Base-by-base conservation (phyloP, 2,329 filamentous ascomycete species). In the Colletotrichum cordylinicola region DNA sequence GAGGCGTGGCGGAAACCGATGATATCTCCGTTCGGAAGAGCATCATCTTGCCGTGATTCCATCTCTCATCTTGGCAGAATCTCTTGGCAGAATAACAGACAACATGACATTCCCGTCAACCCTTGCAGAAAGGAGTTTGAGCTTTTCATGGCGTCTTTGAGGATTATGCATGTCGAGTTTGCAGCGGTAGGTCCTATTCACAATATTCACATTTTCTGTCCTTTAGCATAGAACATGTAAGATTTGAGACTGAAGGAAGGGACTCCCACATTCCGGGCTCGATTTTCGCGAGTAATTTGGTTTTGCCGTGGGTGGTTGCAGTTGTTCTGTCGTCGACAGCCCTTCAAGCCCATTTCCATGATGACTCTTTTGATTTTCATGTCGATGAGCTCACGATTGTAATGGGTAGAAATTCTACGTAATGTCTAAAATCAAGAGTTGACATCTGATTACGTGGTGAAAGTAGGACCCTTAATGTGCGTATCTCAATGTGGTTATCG, bases 401-500 rank as follows among this genome's bases (percentile, higher is more conserved):
- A 4, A 21, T 13, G 4, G 21, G 10, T 21, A 13, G 3, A 4
- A n/a, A 48, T 5, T n/a, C 18, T 48, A 6, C n/a, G 39, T 48
- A 15, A 21, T 21, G n/a, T 6, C 13, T 4, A 24, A 24, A 0
- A n/a, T 21, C 2, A 13, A 21, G 43, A 48, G 12, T 48, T 21
- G 1, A 13, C 9, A 48, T 48, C n/a, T 13, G 18, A 48, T 1
- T 7, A 6, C 18, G n/a, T 37, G 5, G 7, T 15, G 7, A 37
- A 5, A 15, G 13, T 2, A 37, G 13, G 10, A 2, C 13, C 13
- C 35, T 37, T 6, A 2, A 37, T 13, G 6, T 37, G 6, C 4
- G 2, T 21, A 10, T 10, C 1, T 2, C 7, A 21, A 7, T 4
- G 10, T 21, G 6, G 13, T 10, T 21, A 7, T 48, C 6, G 4